Evolutionary conservation across 805 yeast species (phyloP), one percentile per base, ranked within the genome.

Genomic region (Yamadazyma ubonensis): DNA sequence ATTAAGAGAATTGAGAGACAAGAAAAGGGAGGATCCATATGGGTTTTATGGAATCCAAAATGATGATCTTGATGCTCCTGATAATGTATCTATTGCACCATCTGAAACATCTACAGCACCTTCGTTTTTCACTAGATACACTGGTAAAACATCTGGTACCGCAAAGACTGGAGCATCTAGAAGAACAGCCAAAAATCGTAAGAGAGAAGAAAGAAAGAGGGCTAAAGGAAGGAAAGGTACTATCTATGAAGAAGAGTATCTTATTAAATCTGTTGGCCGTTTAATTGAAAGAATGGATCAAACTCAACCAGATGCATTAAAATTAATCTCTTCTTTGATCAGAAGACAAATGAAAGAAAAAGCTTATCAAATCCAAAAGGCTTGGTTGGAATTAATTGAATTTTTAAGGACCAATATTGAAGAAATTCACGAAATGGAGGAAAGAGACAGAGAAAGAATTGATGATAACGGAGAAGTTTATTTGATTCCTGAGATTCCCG

Each of bases 191-290:
- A 93, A 93, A 66, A 93, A 93, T 62, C 79, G 82, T 49, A 86
- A 96, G 59, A 79, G 99, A 50, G 97, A 91, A 63, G 99, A 91
- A 58, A 79, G 99, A 54, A 93, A 93, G 67, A 77, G 81, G 44
- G 99, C 99, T 2, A 79, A 96, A 53, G 99, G 99, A 44, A 88
- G 95, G 70, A 93, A 93, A 67, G 98, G 98, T 33, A 91, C 97
- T 5, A 85, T 93, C 15, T 93, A 93, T 55, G 99, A 93, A 61
- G 99, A 93, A 59, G 98, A 93, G 59, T 93, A 93, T 60, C 75
- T 93, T 41, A 82, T 93, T 34, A 79, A 78, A 51, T 90, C 97
- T 3, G 80, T 87, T 43, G 93, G 96, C 3, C 79, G 99, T 57
- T 73, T 93, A 58, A 63, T 88, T 23, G 97, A 88, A 40, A 78